Percentiles rank a stretch among this genome's conserved stretches.
Conservation (phyloP, 2,329 filamentous ascomycete species). For the Beauveria asiatica region DNA sequence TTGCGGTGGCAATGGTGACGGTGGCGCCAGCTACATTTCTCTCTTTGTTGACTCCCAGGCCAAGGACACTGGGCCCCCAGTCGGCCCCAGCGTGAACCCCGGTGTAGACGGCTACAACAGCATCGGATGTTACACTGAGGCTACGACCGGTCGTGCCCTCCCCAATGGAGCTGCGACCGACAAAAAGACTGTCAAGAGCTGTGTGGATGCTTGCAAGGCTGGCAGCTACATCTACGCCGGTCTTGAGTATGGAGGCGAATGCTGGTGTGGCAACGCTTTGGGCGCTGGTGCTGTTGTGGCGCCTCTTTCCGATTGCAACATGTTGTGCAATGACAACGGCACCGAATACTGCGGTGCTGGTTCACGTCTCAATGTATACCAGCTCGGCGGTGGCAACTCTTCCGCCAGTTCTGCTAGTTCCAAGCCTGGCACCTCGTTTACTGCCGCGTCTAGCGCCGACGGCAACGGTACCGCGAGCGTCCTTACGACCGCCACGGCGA, state of each 20-base stretch:
- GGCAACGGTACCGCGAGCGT: neutral
- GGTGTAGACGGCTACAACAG: slow-evolving; percentile 27
- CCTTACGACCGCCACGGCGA: neutral
- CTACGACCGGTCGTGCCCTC: slow-evolving; percentile 24
- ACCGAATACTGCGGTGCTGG: slow-evolving; percentile 30
- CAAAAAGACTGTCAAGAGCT: slow-evolving; percentile 25
- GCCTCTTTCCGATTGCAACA: slow-evolving; percentile 23
- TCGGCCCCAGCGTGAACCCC: slow-evolving; percentile 27
- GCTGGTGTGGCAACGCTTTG: slow-evolving; percentile 28
- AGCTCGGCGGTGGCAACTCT: slow-evolving; percentile 14
- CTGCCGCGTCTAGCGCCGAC: neutral
- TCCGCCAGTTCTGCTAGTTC: slow-evolving; percentile 13
- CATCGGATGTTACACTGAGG: slow-evolving; percentile 32
- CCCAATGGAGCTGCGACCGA: slow-evolving; percentile 17
- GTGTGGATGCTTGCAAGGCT: slow-evolving; percentile 25
- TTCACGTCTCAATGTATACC: slow-evolving; percentile 27
- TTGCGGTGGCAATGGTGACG: slow-evolving; percentile 43
- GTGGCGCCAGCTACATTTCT: slow-evolving; percentile 35
- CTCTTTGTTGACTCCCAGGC: slow-evolving; percentile 33
- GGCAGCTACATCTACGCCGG: slow-evolving; percentile 24
- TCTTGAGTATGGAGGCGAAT: slow-evolving; percentile 33
- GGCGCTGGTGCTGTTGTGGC: slow-evolving; percentile 21
- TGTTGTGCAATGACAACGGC: slow-evolving; percentile 28
- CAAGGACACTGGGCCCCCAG: slow-evolving; percentile 13
- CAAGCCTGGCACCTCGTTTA: slow-evolving; percentile 24